These are phyloP conservation scores for Aureobasidium sp. DNA, from an alignment of 2,329 filamentous ascomycete species.

Conservation along the genomic window DNA sequence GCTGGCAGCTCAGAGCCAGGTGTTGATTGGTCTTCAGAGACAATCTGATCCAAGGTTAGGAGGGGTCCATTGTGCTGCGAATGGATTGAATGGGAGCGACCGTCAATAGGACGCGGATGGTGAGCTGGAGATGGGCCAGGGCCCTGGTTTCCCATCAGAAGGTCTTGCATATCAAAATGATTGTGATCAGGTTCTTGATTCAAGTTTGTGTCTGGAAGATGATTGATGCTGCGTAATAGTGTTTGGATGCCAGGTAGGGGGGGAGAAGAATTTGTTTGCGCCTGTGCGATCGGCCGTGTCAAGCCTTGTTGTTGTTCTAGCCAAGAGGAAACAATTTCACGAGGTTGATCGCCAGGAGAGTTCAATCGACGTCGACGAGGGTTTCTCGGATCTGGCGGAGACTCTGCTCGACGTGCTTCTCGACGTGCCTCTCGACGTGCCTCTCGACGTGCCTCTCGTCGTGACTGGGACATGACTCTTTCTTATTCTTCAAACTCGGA, in stretches of 20 bases:
- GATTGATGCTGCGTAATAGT: background rate
- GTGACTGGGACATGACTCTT: slow-evolving; percentile 2
- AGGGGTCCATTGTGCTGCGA: background rate
- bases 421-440: background rate
- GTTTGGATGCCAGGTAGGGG: background rate
- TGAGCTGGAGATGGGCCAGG: background rate
- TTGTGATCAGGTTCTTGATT: background rate
- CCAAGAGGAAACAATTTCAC: background rate
- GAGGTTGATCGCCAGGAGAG: background rate
- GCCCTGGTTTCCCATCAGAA: background rate
- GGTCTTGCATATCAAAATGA: background rate
- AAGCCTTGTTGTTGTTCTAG: slow-evolving; percentile 6
- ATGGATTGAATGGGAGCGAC: background rate
- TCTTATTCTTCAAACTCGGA: background rate
- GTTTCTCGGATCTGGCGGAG: background rate
- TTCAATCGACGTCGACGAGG: slow-evolving; percentile 5
- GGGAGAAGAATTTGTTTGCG: background rate
- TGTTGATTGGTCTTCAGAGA: background rate
- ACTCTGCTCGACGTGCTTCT: slow-evolving; percentile 10
- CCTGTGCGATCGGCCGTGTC: background rate
- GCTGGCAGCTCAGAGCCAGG: background rate
- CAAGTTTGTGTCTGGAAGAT: background rate
- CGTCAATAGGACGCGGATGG: background rate
- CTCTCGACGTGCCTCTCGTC: background rate
- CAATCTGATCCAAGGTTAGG: background rate